These are phyloP conservation scores for Hamamelis virginiana DNA, from an alignment of 164 flowering plant genomes.

Conservation along the genomic window DNA sequence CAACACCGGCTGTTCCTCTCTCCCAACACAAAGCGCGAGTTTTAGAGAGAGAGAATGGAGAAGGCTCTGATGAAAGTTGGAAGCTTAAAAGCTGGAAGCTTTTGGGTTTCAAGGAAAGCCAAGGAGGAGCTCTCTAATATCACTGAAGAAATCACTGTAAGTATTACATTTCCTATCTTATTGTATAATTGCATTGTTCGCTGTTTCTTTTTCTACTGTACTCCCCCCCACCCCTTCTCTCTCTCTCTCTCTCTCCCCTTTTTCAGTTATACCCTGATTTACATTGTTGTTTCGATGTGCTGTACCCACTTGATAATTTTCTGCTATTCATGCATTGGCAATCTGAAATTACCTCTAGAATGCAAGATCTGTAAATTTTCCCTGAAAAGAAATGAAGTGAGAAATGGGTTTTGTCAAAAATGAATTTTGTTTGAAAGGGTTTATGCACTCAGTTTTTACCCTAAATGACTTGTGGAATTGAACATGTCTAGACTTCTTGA, in stretches of 20 bases:
- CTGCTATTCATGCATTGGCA: not conserved
- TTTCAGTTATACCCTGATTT: slow-evolving; percentile 2
- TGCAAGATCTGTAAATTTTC: slow-evolving; percentile 19
- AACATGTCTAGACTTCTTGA: no score
- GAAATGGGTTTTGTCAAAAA: not conserved
- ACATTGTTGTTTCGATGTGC: slow-evolving; percentile 4
- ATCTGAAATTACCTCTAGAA: not conserved
- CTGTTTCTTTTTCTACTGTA: not conserved
- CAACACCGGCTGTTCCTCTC: not conserved
- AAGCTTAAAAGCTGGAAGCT: slow-evolving; percentile 70
- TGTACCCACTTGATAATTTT: slow-evolving; percentile 11
- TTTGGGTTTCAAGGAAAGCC: slow-evolving; percentile 81
- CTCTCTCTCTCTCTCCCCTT: not conserved
- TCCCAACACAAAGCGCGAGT: not conserved
- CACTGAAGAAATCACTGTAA: slow-evolving; percentile 68
- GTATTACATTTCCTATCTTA: slow-evolving; percentile 3
- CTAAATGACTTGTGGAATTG: no score
- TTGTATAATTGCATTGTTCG: not conserved
- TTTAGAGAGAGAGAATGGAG: slow-evolving; percentile 54
- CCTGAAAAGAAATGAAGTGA: not conserved
- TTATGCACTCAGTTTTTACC: not conserved
- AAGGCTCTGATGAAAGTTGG: slow-evolving; percentile 62
- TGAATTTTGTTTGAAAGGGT: no score
- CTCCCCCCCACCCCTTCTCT: not conserved
- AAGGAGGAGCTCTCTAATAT: slow-evolving; percentile 76